Percentiles rank a stretch among this genome's conserved stretches.
phyloP scores from a whole-genome alignment of 2,329 filamentous ascomycete species.

The Ilyonectria destructans region DNA sequence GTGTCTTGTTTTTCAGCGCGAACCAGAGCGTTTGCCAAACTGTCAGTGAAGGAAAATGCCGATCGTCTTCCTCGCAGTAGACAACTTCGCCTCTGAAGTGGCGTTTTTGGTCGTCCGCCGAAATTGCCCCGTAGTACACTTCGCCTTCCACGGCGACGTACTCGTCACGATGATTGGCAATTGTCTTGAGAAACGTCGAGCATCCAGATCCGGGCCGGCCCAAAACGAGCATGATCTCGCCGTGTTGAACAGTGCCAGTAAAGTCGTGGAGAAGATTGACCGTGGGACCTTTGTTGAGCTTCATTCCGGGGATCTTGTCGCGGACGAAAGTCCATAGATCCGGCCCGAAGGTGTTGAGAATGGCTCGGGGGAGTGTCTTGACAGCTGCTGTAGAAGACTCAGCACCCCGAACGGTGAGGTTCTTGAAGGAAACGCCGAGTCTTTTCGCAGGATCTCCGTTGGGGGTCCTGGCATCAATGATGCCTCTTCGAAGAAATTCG shows the following conservation, averaged over 20 bases:
- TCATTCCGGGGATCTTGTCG: conserved; percentile 17
- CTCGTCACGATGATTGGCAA: conserved; percentile 29
- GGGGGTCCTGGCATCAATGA: conserved; percentile 18
- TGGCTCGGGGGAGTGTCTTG: conserved; percentile 78
- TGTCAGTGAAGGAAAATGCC: conserved; percentile 28
- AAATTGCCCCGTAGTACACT: conserved; percentile 30
- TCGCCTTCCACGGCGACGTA: conserved; percentile 27
- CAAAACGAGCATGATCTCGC: conserved; percentile 77
- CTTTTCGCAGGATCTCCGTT: conserved; percentile 16
- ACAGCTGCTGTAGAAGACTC: conserved; percentile 77
- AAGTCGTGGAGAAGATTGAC: conserved; percentile 28
- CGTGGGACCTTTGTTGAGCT: conserved; percentile 14
- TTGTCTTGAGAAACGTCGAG: conserved; percentile 61
- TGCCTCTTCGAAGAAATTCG: conserved; percentile 25
- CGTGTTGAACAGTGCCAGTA: conserved; percentile 68
- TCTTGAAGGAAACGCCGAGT: conserved; percentile 80
- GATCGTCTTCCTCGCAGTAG: conserved; percentile 31
- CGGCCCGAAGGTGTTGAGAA: conserved; percentile 82
- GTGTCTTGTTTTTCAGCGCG: conserved; percentile 31
- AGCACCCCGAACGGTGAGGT: conserved; percentile 81
- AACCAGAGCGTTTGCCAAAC: conserved; percentile 34
- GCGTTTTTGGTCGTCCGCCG: conserved; percentile 23
- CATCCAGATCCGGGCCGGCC: conserved; percentile 77
- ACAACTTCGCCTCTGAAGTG: conserved; percentile 29
- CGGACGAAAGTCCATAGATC: conserved; percentile 77